A percentile compares a stretch with the other conserved stretches of the same genome.
Conservation (phyloP, 345 rosid genomes). For the Camelina neglecta region DNA sequence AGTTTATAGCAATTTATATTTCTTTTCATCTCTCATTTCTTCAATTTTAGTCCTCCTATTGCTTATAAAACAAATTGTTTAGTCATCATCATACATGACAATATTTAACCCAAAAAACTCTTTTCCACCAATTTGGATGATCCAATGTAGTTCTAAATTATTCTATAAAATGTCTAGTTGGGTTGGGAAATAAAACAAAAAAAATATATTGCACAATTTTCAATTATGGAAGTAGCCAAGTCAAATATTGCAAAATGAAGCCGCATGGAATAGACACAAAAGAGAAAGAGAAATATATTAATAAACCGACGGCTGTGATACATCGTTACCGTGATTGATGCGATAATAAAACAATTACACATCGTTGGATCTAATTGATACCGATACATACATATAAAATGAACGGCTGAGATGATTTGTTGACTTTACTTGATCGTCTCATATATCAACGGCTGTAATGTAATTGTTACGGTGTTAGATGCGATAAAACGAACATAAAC, state of each 20-base stretch:
- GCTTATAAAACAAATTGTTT: too few relatives aligned
- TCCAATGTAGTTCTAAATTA: too few relatives aligned
- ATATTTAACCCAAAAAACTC: too few relatives aligned
- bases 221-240: too few relatives aligned
- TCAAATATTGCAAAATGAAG: not conserved
- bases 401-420: constrained; percentile 30
- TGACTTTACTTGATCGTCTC: constrained; percentile 24
- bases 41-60: too few relatives aligned
- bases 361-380: constrained; percentile 13
- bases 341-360: not conserved
- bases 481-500: not conserved
- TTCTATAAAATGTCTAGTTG: too few relatives aligned
- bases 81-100: too few relatives aligned
- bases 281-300: not conserved
- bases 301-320: constrained; percentile 34
- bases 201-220: too few relatives aligned
- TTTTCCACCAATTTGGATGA: too few relatives aligned
- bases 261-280: constrained; percentile 3
- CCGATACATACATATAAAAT: not conserved
- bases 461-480: constrained; percentile 10
- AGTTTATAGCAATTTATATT: too few relatives aligned
- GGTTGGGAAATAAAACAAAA: too few relatives aligned
- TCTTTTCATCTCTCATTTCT: too few relatives aligned
- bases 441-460: constrained; percentile 37
- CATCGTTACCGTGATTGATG: constrained; percentile 14